Conservation (phyloP, 139 green algal genomes). For the Zygnema circumcarinatum region DNA sequence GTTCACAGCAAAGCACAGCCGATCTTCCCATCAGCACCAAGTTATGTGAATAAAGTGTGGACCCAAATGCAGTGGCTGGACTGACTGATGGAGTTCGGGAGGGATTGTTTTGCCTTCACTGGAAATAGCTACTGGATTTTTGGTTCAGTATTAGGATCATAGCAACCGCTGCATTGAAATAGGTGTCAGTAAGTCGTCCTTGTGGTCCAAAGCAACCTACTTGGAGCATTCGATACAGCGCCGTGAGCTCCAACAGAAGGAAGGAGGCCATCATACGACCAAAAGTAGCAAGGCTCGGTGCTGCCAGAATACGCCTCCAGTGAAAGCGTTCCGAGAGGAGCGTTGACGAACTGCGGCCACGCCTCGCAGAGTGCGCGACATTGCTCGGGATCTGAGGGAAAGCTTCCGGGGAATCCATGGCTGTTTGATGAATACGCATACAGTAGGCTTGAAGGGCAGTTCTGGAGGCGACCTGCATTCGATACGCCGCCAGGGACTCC, state of each 20-base stretch:
- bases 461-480: no score
- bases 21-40: no score
- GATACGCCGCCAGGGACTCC: neutral
- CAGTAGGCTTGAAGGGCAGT: neutral
- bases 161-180: no score
- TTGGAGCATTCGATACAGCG: neutral
- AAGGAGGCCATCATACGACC: neutral
- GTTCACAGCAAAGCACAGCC: neutral
- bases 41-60: no score
- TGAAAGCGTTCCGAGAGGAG: no score
- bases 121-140: no score
- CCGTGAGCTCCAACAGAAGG: neutral
- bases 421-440: neutral
- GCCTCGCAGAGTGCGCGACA: neutral
- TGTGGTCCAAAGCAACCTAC: no score
- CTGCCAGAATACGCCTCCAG: neutral
- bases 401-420: neutral
- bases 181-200: no score
- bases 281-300: neutral
- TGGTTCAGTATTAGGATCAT: no score
- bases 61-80: no score
- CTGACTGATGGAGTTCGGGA: no score
- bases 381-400: neutral
- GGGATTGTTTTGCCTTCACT: neutral
- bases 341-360: neutral